Percentiles rank a stretch among this genome's conserved stretches.
Evolutionary conservation across 768 basidiomycete genomes (phyloP).

Genomic region (Tricholoma bakamatsutake): DNA sequence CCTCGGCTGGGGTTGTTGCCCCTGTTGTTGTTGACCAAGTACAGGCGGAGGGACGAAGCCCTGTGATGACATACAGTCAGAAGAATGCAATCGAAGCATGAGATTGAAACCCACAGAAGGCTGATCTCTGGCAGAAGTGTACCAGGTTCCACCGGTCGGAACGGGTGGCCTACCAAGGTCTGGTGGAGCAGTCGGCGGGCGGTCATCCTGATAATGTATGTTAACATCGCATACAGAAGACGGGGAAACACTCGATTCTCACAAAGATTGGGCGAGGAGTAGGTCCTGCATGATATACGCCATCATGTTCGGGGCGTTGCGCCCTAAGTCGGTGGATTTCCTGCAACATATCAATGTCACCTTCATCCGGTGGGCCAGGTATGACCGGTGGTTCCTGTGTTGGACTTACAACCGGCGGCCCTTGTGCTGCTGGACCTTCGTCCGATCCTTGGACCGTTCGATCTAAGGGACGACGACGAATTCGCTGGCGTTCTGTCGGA

Average conservation of each 20-base stretch:
- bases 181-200: not conserved
- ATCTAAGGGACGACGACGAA: constrained; percentile 1
- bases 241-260: constrained; percentile 5
- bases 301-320: constrained; percentile 2
- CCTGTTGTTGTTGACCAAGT: not conserved
- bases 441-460: not conserved
- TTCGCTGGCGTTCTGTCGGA: not conserved
- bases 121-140: constrained; percentile 2
- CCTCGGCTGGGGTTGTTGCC: constrained; percentile 15
- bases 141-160: not conserved
- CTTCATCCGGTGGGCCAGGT: not conserved
- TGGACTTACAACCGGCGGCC: too few relatives aligned
- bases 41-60: constrained; percentile 18
- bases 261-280: constrained; percentile 20
- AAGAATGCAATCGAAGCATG: not conserved
- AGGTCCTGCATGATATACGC: not conserved
- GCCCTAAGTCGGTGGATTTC: constrained; percentile 1
- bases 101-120: constrained; percentile 1
- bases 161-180: not conserved
- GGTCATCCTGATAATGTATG: not conserved
- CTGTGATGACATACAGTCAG: not conserved
- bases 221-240: constrained; percentile 1
- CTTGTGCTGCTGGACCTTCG: not conserved
- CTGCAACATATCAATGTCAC: constrained; percentile 1
- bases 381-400: not conserved